These are phyloP conservation scores for Lathyrus oleraceus DNA, from an alignment of 306 rosid genomes.

Conservation along the genomic window DNA sequence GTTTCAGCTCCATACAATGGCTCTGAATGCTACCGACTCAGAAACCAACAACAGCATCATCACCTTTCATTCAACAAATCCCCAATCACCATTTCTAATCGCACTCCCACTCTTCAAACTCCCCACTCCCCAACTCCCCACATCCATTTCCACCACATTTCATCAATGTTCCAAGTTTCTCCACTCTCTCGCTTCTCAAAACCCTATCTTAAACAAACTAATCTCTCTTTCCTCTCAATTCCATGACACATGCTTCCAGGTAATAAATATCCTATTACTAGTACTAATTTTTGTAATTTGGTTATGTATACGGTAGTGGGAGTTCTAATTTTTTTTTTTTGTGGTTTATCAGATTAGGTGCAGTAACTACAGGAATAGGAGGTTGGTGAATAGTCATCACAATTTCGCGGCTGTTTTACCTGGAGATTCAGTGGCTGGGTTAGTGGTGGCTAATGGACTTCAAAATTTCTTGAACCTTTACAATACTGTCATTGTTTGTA, in stretches of 20 bases:
- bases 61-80: conserved; percentile 48
- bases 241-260: conserved; percentile 59
- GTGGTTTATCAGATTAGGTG: conserved; percentile 63
- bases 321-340: neutral
- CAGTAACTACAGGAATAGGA: conserved; percentile 40
- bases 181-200: conserved; percentile 55
- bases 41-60: conserved; percentile 34
- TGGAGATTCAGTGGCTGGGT: conserved; percentile 87
- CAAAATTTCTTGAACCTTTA: conserved; percentile 79
- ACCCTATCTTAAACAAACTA: conserved; percentile 55
- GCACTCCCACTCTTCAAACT: conserved; percentile 51
- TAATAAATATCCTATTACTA: neutral
- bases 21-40: conserved; percentile 20
- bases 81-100: conserved; percentile 48
- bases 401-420: conserved; percentile 89
- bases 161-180: conserved; percentile 40
- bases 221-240: conserved; percentile 52
- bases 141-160: conserved; percentile 41
- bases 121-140: conserved; percentile 52
- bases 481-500: conserved; percentile 75
- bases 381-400: conserved; percentile 46
- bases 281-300: neutral
- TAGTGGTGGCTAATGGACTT: conserved; percentile 80
- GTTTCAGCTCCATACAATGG: too few relatives aligned
- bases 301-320: neutral